Evolutionary conservation across 2,329 filamentous ascomycete species (phyloP).

Genomic region (Eurotiales sp.): DNA sequence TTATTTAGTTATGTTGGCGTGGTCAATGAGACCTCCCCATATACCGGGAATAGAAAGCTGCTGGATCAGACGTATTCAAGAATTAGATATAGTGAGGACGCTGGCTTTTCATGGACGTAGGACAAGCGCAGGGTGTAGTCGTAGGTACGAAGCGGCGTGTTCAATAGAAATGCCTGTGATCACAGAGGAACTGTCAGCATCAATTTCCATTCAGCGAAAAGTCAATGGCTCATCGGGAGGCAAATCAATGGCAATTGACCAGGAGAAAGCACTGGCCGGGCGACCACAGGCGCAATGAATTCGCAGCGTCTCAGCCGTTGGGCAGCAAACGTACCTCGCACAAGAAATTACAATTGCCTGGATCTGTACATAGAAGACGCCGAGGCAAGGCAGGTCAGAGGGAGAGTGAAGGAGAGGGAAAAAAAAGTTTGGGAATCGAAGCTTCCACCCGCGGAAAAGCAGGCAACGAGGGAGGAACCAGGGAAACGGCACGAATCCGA

Average conservation of each 20-base stretch:
- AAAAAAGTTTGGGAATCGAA: not conserved
- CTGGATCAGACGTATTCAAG: not conserved
- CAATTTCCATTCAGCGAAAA: no score
- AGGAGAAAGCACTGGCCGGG: not conserved
- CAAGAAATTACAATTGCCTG: constrained; percentile 10
- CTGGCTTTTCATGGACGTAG: constrained; percentile 4
- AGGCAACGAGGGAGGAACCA: not conserved
- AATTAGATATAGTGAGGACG: not conserved
- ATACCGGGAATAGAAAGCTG: constrained; percentile 1
- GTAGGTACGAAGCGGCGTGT: not conserved
- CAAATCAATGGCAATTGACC: no score
- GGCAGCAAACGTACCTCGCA: constrained; percentile 7
- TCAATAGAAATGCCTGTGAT: not conserved
- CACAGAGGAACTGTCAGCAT: not conserved
- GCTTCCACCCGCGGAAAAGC: not conserved
- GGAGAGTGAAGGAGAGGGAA: not conserved
- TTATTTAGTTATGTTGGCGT: no score
- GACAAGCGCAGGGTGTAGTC: not conserved
- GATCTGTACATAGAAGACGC: constrained; percentile 12
- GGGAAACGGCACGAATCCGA: not conserved
- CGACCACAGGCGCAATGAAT: not conserved
- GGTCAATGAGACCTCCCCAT: constrained; percentile 11
- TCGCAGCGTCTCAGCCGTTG: not conserved
- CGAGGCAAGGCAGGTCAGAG: constrained; percentile 7
- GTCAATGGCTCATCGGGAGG: no score